Conservation (phyloP, 371 early-diverging fungal species). For the Mortierella sp. region DNA sequence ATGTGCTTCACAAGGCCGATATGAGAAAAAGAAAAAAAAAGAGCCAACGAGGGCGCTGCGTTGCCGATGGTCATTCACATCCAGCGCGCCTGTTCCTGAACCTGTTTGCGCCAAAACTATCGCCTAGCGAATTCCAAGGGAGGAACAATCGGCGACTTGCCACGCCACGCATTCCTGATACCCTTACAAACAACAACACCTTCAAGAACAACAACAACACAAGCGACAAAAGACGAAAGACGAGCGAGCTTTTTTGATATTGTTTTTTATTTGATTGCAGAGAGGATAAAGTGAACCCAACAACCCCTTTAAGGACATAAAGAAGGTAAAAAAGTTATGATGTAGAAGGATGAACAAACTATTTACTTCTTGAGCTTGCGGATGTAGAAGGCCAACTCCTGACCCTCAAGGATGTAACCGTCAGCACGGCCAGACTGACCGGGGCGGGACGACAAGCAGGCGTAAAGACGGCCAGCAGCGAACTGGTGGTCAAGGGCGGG, state of each 20-base stretch:
- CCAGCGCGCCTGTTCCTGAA: too few relatives aligned
- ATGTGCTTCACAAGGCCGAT: too few relatives aligned
- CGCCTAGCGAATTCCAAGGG: neutral
- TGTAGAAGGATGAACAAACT: conserved; percentile 9
- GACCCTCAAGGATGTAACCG: conserved; percentile 99
- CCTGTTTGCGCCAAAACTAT: too few relatives aligned
- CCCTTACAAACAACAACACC: neutral
- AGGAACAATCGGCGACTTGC: neutral
- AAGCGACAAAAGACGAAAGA: neutral
- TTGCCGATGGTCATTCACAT: too few relatives aligned
- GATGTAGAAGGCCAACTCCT: conserved; percentile 98
- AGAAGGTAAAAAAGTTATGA: conserved; percentile 1
- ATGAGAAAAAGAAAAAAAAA: too few relatives aligned
- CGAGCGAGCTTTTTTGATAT: conserved; percentile 12
- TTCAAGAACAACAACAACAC: neutral
- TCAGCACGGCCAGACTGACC: conserved; percentile 99
- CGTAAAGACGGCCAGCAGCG: conserved; percentile 96
- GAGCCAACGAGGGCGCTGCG: too few relatives aligned
- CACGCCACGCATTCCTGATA: neutral
- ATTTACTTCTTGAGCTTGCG: conserved; percentile 86
- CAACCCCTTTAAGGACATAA: neutral
- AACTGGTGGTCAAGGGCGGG: conserved; percentile 95
- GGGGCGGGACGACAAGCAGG: conserved; percentile 97
- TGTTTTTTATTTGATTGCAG: conserved; percentile 9
- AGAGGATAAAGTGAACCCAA: conserved; percentile 5